Evolutionary conservation across 2,329 filamentous ascomycete genomes (phyloP), one percentile per base, ranked within the genome.

Genomic region (Nemania diffusa): DNA sequence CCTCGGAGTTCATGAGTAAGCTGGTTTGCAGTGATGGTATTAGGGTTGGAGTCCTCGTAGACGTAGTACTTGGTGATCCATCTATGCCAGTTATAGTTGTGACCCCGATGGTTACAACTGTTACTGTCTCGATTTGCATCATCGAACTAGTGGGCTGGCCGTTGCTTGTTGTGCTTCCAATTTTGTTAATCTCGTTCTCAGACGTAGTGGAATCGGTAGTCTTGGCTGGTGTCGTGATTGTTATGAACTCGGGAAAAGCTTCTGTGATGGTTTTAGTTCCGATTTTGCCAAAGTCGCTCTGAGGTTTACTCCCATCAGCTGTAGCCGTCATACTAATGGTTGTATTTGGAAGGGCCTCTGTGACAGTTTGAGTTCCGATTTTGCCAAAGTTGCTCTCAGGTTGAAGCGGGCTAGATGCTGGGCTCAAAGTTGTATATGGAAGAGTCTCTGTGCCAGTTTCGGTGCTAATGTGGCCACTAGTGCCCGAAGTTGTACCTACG

Each of bases 1-100:
- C 73, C 22, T 60, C 50, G 3, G 69, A 70, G 46, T 74, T 53
- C 2, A 61, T 67, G 1, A 61, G 27, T 26, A 42, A 57, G n/a
- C n/a, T 64, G 32, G 58, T 66, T 48, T 48, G n/a, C 3, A 58
- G 34, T 5, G 52, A 48, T 1, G 53, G 6, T 2, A 50, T 8
- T 1, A 6, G 26, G 5, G 4, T 42, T 20, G 20, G 29, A 6
- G 50, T 53, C 13, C 6, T n/a, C 42, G 42, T 59, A 0, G 56
- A 57, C 34, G 60, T 65, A 1, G 44, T 9, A 13, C 61, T 17
- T 20, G 51, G 42, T 3, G 52, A 62, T 5, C 57, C 57, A 3
- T 52, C 17, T 20, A 2, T 8, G 34, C 55, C 44, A 2, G 52
- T 65, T 27, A 65, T 44, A 9, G 52, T 62, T 8, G 26, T 48